Conservation (phyloP, 345 rosid species). For the Excoecaria agallocha region DNA sequence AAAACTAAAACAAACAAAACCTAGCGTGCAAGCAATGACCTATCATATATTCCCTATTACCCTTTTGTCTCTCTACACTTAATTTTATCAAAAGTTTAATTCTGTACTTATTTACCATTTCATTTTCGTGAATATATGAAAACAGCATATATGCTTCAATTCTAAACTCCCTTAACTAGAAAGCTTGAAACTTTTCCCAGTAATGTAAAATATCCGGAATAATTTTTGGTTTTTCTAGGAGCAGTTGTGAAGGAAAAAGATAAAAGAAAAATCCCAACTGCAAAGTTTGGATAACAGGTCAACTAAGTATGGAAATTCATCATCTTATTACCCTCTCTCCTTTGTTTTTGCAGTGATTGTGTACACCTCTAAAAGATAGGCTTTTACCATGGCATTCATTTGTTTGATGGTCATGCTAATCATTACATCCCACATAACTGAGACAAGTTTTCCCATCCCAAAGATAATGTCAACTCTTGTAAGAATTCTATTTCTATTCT, state of each 20-base stretch:
- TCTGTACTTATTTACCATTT: constrained; percentile 17
- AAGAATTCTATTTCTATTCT: constrained; percentile 6
- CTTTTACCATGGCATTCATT: constrained; percentile 8
- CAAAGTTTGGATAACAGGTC: too few relatives aligned
- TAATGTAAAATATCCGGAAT: too few relatives aligned
- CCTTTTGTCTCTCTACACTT: constrained; percentile 28
- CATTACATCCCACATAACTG: background rate
- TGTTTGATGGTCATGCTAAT: background rate
- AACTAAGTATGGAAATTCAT: background rate
- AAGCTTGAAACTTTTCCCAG: background rate
- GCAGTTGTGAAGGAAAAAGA: too few relatives aligned
- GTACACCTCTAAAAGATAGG: background rate
- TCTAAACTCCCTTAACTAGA: background rate
- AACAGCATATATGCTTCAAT: background rate
- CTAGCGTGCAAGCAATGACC: constrained; percentile 50
- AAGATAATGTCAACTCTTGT: background rate
- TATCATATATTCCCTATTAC: constrained; percentile 17
- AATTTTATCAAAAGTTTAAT: constrained; percentile 10
- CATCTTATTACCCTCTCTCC: background rate
- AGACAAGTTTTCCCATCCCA: constrained; percentile 13
- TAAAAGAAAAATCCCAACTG: too few relatives aligned
- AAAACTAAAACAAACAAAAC: constrained; percentile 26
- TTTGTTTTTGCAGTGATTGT: constrained; percentile 6
- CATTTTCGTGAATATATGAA: background rate
- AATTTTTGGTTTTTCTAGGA: too few relatives aligned